These are phyloP conservation scores for Solanum infundibuliforme DNA, from an alignment of 257 asterid genomes.

Conservation along the genomic window DNA sequence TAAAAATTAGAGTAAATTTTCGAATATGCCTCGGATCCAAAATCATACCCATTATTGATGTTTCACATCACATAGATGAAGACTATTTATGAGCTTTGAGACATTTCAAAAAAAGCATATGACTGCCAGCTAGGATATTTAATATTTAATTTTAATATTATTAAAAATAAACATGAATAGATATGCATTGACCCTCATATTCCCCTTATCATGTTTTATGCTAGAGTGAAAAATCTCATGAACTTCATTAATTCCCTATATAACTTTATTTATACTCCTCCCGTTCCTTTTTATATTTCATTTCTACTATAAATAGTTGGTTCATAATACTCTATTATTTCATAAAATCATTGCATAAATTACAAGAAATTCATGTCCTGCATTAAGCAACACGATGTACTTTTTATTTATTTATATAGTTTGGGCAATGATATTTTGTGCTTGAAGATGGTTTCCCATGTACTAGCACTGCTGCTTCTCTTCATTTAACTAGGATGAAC, in stretches of 20 bases:
- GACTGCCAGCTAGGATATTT: conserved; percentile 27
- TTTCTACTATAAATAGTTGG: too few relatives aligned
- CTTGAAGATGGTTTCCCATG: too few relatives aligned
- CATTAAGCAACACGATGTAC: neutral
- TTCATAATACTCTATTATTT: too few relatives aligned
- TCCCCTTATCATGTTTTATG: neutral
- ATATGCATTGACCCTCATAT: conserved; percentile 12
- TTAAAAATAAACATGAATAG: conserved; percentile 4
- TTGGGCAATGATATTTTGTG: neutral
- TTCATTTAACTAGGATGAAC: neutral
- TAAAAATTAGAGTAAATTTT: neutral
- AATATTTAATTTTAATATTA: too few relatives aligned
- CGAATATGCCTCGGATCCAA: neutral
- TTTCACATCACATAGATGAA: conserved; percentile 18
- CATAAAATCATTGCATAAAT: too few relatives aligned
- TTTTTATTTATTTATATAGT: neutral
- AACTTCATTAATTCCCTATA: neutral
- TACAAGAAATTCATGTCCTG: neutral
- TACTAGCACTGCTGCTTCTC: neutral
- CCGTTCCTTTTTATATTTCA: too few relatives aligned
- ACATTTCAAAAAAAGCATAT: conserved; percentile 28
- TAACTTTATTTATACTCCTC: too few relatives aligned
- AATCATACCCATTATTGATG: neutral
- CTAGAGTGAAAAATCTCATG: neutral
- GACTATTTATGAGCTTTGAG: conserved; percentile 24